Evolutionary conservation across 495 filamentous ascomycete species (phyloP), one percentile per base, ranked within the genome.

Genomic region (Ascobolus immersus): DNA sequence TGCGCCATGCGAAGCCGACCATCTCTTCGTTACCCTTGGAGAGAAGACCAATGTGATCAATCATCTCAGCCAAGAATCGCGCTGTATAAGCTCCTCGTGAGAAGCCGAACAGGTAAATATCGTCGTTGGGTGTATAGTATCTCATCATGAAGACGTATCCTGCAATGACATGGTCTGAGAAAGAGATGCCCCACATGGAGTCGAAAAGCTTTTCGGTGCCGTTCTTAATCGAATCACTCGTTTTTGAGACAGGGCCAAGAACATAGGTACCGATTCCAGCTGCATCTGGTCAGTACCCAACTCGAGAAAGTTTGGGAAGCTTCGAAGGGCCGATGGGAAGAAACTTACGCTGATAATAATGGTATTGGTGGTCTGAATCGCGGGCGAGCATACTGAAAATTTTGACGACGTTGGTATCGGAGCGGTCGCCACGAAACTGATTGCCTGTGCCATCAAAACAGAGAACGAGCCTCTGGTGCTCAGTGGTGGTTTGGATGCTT

Each of bases 391-490:
- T 71, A 9, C 65, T 52, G 33, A 72, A 91, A 17, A 91, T 80
- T 50, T 90, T 91, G 28, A 91, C 55, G 37, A 90, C 81, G 50
- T 86, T 89, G 47, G 76, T 86, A 46, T 89, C 77, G 6, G 67
- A 68, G 31, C 73, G 68, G 44, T 77, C 74, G 6, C 80, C 77
- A 19, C 61, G 60, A 45, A 86, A 89, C 42, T 81, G 77, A 45
- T 90, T 86, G 2, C 79, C 79, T 0, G 80, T 90, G 17, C 80
- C 80, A 48, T 91, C 80, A 37, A 90, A 90, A 44, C 79, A 89
- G 3, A 90, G 57, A 13, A 91, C 67, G 29, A 89, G 61, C 37
- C 64, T 61, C 47, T 57, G 61, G n/a, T n/a, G n/a, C n/a, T n/a
- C n/a, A n/a, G n/a, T n/a, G n/a, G n/a, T n/a, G n/a, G n/a, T n/a